phyloP scores from a whole-genome alignment of 2,329 filamentous ascomycete species.

The Lachnellula cervina region DNA sequence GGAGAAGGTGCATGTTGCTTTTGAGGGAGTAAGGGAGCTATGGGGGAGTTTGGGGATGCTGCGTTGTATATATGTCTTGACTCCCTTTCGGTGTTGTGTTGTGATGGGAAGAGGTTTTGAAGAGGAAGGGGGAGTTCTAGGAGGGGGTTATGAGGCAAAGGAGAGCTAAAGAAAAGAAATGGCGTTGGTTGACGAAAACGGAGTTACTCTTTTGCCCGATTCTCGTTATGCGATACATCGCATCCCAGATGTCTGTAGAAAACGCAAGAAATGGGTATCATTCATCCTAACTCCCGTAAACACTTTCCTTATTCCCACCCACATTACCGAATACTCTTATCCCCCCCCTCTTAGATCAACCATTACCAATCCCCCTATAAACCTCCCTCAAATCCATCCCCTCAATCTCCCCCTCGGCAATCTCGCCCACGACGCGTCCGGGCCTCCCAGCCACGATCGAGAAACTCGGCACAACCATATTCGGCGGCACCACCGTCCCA shows the following conservation, averaged over 20 bases:
- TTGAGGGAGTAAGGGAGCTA: slow-evolving; percentile 7
- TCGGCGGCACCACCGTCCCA: slow-evolving; percentile 73
- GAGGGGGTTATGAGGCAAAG: no score
- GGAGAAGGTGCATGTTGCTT: slow-evolving; percentile 8
- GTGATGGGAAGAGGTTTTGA: no score
- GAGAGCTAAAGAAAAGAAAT: no score
- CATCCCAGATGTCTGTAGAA: not conserved
- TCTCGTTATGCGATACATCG: not conserved
- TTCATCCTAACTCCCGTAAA: not conserved
- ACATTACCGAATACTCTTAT: not conserved
- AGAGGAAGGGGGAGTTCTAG: no score
- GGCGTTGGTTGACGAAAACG: no score
- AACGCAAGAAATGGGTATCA: slow-evolving; percentile 11
- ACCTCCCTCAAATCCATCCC: slow-evolving; percentile 60
- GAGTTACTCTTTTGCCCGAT: slow-evolving; percentile 2
- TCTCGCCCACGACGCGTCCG: slow-evolving; percentile 74
- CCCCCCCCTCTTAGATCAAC: not conserved
- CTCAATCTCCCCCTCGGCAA: slow-evolving; percentile 65
- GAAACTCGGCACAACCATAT: slow-evolving; percentile 91
- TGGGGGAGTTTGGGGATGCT: slow-evolving; percentile 8
- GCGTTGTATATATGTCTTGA: not conserved
- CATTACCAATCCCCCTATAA: slow-evolving; percentile 59
- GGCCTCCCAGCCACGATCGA: slow-evolving; percentile 84
- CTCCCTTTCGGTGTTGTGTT: not conserved
- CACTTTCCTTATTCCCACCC: not conserved